phyloP scores from a whole-genome alignment of 331 rosid species.

The Arachis monticola region DNA sequence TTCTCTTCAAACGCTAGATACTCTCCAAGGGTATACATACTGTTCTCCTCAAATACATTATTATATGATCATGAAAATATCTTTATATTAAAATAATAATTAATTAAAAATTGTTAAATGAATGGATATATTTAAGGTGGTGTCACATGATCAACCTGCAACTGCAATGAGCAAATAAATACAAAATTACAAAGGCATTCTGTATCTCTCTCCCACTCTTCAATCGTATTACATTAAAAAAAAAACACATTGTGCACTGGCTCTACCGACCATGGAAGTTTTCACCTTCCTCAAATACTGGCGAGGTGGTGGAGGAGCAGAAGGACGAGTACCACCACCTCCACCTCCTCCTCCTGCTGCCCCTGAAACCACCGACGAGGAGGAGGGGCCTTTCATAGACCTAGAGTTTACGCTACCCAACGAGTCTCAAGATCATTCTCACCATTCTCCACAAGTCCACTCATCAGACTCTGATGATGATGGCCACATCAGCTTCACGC shows the following conservation, averaged over 20 bases:
- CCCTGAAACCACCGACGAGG: conserved; percentile 41
- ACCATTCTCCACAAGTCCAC: no score
- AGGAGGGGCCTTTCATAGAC: conserved; percentile 82
- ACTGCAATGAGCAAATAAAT: neutral
- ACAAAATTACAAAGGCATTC: conserved; percentile 18
- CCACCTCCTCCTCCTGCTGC: neutral
- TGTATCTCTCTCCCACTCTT: no score
- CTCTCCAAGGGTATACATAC: no score
- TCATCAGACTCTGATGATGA: neutral
- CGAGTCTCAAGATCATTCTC: conserved; percentile 9
- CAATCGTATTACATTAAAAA: no score
- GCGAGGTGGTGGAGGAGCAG: conserved; percentile 50
- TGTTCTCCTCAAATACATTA: no score
- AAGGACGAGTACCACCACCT: neutral
- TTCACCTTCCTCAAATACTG: conserved; percentile 58
- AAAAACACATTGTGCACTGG: conserved; percentile 31
- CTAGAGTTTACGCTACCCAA: conserved; percentile 68
- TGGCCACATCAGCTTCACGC: conserved; percentile 63
- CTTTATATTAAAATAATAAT: no score
- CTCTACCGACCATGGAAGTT: conserved; percentile 79
- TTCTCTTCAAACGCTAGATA: no score
- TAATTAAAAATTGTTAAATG: no score
- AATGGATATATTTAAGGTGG: neutral
- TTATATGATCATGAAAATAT: neutral
- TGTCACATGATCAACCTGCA: conserved; percentile 27